Evolutionary conservation across 768 basidiomycete species (phyloP).

Genomic region (Amanita rubescens): DNA sequence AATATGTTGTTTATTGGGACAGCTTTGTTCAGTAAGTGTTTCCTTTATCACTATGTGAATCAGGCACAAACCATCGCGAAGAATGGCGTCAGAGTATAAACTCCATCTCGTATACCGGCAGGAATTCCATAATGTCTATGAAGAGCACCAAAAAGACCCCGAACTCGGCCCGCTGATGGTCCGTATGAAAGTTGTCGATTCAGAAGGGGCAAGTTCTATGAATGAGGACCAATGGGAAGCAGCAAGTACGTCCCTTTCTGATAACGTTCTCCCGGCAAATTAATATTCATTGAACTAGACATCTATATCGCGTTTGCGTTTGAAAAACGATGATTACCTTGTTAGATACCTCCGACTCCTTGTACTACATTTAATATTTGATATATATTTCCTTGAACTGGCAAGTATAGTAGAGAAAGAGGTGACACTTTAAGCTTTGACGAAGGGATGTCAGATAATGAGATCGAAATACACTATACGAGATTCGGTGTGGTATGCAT

Average conservation of each 20-base stretch:
- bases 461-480: constrained; percentile 3
- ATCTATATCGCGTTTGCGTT: constrained; percentile 93
- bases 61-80: constrained; percentile 21
- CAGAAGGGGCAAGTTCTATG: constrained; percentile 84
- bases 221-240: constrained; percentile 97
- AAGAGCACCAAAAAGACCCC: constrained; percentile 67
- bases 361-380: not conserved
- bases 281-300: constrained; percentile 38
- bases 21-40: constrained; percentile 82
- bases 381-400: not conserved
- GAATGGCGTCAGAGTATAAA: constrained; percentile 78
- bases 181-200: constrained; percentile 88
- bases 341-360: not conserved
- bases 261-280: constrained; percentile 7
- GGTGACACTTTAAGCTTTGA: not conserved
- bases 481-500: constrained; percentile 10
- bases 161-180: constrained; percentile 82
- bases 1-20: constrained; percentile 96
- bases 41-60: constrained; percentile 6
- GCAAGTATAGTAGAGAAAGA: not conserved
- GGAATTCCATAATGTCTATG: constrained; percentile 86
- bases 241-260: constrained; percentile 67
- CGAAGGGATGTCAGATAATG: not conserved
- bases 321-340: constrained; percentile 44
- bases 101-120: constrained; percentile 71